phyloP scores from a whole-genome alignment of 2,329 filamentous ascomycete species.

The Aspergillus eucalypticola region DNA sequence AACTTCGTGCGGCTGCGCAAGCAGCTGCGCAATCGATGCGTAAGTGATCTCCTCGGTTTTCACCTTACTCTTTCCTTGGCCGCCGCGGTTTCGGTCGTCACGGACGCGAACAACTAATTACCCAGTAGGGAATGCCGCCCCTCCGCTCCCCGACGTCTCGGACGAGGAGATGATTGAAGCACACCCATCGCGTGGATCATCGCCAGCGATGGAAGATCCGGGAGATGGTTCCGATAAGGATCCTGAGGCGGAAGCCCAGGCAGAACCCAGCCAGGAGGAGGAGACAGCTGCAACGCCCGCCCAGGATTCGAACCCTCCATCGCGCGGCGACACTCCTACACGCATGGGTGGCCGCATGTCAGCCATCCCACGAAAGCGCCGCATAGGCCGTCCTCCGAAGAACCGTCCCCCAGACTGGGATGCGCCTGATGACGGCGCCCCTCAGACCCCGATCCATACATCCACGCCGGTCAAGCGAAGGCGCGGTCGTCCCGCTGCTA shows the following conservation, averaged over 20 bases:
- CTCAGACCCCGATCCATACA: constrained; percentile 44
- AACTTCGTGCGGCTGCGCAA: constrained; percentile 48
- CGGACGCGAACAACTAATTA: constrained; percentile 21
- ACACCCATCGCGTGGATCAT: constrained; percentile 34
- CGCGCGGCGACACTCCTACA: constrained; percentile 53
- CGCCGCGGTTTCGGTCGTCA: neutral
- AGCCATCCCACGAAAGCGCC: constrained; percentile 67
- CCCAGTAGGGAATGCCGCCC: constrained; percentile 44
- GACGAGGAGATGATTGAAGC: constrained; percentile 49
- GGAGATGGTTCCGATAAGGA: constrained; percentile 32
- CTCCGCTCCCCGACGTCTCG: constrained; percentile 44
- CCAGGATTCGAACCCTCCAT: constrained; percentile 45
- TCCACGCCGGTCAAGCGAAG: constrained; percentile 58
- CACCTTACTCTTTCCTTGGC: neutral
- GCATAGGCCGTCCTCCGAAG: constrained; percentile 83
- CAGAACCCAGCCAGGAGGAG: constrained; percentile 46
- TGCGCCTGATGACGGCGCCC: constrained; percentile 52
- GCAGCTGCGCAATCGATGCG: constrained; percentile 50
- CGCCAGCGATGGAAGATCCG: constrained; percentile 36
- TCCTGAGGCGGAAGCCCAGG: constrained; percentile 29
- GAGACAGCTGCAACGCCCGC: constrained; percentile 44
- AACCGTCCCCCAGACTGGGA: constrained; percentile 81
- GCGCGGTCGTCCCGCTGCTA: constrained; percentile 57
- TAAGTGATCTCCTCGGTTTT: constrained; percentile 27
- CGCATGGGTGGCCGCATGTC: constrained; percentile 51